Evolutionary conservation across 768 basidiomycete species (phyloP).

Genomic region (Trametes meyenii): DNA sequence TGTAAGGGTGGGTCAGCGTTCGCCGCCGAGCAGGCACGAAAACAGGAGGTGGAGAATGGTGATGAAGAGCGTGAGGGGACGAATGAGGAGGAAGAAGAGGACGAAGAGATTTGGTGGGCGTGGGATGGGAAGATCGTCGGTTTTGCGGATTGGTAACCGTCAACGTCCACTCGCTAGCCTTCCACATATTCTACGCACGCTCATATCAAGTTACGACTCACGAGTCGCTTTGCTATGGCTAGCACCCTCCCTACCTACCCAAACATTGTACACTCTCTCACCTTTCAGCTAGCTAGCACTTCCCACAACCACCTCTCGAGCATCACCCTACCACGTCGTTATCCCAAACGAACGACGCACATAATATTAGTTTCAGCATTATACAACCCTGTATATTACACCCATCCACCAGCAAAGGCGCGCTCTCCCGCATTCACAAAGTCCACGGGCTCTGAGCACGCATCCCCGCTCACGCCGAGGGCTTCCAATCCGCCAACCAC

Average conservation of each 20-base stretch:
- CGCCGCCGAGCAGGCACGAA: neutral
- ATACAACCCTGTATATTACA: too few relatives aligned
- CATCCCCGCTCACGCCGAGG: neutral
- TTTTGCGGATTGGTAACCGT: slow-evolving; percentile 47
- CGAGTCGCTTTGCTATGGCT: neutral
- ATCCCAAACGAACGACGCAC: too few relatives aligned
- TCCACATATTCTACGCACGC: neutral
- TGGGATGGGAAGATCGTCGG: slow-evolving; percentile 53
- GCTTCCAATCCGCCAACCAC: slow-evolving; percentile 9
- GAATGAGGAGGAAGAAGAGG: slow-evolving; percentile 38
- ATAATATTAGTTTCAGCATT: too few relatives aligned
- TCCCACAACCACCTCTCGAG: too few relatives aligned
- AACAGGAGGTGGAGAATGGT: neutral
- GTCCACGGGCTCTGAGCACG: neutral
- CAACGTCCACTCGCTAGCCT: neutral
- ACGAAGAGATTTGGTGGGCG: slow-evolving; percentile 56
- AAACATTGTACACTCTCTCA: too few relatives aligned
- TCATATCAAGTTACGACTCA: neutral
- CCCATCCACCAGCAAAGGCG: too few relatives aligned
- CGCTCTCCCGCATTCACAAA: neutral
- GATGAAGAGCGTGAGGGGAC: slow-evolving; percentile 17
- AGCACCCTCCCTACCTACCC: too few relatives aligned
- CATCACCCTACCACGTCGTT: too few relatives aligned
- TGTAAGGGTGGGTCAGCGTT: slow-evolving; percentile 27
- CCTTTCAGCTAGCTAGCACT: too few relatives aligned